phyloP scores from a whole-genome alignment of 345 rosid genomes.

The Aquilaria malaccensis region DNA sequence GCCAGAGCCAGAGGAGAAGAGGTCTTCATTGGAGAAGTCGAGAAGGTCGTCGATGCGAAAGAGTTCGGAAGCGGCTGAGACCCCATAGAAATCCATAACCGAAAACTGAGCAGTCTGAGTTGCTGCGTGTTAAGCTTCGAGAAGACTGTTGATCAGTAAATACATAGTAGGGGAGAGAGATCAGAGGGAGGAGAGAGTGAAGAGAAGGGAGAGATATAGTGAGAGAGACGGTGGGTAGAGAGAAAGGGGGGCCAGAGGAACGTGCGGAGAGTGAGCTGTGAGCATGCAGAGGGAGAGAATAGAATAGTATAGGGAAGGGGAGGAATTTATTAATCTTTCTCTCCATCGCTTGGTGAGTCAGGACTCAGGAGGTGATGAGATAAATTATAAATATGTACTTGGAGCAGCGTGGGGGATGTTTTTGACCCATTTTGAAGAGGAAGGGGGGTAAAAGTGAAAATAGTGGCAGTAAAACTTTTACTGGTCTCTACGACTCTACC shows the following conservation, averaged over 20 bases:
- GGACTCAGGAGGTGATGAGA: background rate
- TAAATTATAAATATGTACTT: background rate
- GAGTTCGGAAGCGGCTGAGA: constrained; percentile 35
- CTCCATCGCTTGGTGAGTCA: background rate
- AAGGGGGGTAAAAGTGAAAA: background rate
- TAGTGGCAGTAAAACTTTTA: too few species aligned
- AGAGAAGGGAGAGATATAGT: background rate
- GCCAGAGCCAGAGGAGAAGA: constrained; percentile 32
- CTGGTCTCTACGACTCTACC: too few species aligned
- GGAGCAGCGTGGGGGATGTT: background rate
- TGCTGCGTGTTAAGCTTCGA: too few species aligned
- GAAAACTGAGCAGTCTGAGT: background rate
- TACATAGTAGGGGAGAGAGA: too few species aligned
- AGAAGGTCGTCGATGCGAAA: constrained; percentile 73
- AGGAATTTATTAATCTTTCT: background rate
- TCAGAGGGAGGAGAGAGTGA: too few species aligned
- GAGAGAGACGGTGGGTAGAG: constrained; percentile 3
- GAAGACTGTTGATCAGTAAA: too few species aligned
- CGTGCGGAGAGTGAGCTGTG: constrained; percentile 24
- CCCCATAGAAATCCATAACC: constrained; percentile 47
- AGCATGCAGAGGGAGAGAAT: constrained; percentile 15
- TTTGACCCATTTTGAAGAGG: background rate
- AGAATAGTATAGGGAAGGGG: background rate
- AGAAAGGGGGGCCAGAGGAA: constrained; percentile 22
- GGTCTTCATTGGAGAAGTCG: constrained; percentile 54